Conservation (phyloP, 331 rosid genomes). For the Malus hybrid region DNA sequence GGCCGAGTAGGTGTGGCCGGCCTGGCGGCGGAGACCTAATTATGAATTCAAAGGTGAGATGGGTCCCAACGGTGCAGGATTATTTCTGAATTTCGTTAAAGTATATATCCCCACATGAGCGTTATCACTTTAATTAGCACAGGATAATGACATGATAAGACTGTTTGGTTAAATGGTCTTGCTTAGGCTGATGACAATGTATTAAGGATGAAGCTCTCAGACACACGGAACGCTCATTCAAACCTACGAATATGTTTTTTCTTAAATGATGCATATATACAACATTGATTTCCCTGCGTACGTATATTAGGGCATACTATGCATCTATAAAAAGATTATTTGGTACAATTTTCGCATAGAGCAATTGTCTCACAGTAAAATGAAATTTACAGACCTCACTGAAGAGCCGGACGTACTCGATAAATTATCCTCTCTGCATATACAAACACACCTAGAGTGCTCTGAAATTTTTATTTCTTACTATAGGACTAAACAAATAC, state of each 20-base stretch:
- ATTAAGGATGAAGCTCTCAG: constrained; percentile 2
- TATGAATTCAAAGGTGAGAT: not conserved
- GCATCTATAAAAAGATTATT: too few species aligned
- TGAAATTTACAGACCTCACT: not conserved
- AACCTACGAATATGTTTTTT: not conserved
- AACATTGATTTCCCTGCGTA: not conserved
- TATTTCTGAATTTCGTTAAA: not conserved
- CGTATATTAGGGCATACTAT: not conserved
- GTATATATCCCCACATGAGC: not conserved
- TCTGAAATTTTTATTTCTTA: not conserved
- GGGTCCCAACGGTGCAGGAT: not conserved
- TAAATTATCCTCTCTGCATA: not conserved
- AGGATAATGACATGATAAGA: constrained; percentile 12
- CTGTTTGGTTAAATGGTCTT: constrained; percentile 8
- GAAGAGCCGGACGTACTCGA: accelerated
- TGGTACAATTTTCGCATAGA: not conserved
- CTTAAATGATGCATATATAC: not conserved
- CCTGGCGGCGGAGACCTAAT: not conserved
- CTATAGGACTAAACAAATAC: not conserved
- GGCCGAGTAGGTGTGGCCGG: not conserved
- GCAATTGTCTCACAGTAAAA: not conserved
- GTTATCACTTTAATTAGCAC: not conserved
- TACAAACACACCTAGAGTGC: not conserved
- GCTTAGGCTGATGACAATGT: constrained; percentile 11
- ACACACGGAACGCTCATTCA: not conserved